Evolutionary conservation across 352 stramenopile species (phyloP).

Genomic region (Pythium graminicola): DNA sequence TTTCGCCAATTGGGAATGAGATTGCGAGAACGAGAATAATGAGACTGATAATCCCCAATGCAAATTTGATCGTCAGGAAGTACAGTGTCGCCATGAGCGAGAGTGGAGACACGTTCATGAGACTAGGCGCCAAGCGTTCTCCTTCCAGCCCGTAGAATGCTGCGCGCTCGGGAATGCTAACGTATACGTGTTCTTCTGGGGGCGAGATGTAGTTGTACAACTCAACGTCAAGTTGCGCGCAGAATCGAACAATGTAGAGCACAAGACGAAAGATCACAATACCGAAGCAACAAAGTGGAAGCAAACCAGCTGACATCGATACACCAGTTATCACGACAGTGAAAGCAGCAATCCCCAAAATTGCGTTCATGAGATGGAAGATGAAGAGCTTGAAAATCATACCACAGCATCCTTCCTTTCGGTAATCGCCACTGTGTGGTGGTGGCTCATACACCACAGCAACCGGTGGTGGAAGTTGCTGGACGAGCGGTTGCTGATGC

Average conservation of each 20-base stretch:
- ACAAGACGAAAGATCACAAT: slow-evolving; percentile 53
- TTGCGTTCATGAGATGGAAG: slow-evolving; percentile 52
- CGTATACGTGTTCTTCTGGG: slow-evolving; percentile 38
- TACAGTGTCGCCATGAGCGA: slow-evolving; percentile 54
- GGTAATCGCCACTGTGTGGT: slow-evolving; percentile 19
- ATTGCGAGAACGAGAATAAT: slow-evolving; percentile 31
- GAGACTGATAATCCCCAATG: slow-evolving; percentile 37
- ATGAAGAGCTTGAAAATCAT: slow-evolving; percentile 46
- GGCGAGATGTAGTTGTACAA: slow-evolving; percentile 57
- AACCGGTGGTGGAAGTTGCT: slow-evolving; percentile 14
- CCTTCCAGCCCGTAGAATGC: slow-evolving; percentile 30
- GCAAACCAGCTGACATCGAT: slow-evolving; percentile 31
- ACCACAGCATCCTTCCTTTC: slow-evolving; percentile 26
- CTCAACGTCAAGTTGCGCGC: slow-evolving; percentile 53
- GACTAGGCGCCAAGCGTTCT: slow-evolving; percentile 36
- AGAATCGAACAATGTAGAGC: slow-evolving; percentile 34
- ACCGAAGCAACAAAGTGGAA: slow-evolving; percentile 61
- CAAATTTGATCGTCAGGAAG: slow-evolving; percentile 61
- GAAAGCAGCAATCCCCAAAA: slow-evolving; percentile 51
- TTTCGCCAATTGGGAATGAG: slow-evolving; percentile 22
- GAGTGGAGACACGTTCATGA: slow-evolving; percentile 52
- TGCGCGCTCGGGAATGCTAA: slow-evolving; percentile 33
- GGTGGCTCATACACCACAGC: slow-evolving; percentile 22
- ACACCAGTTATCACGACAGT: slow-evolving; percentile 36
- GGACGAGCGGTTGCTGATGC: slow-evolving; percentile 22